Evolutionary conservation across 2,329 filamentous ascomycete species (phyloP).

Genomic region (Alternaria triticimaculans): DNA sequence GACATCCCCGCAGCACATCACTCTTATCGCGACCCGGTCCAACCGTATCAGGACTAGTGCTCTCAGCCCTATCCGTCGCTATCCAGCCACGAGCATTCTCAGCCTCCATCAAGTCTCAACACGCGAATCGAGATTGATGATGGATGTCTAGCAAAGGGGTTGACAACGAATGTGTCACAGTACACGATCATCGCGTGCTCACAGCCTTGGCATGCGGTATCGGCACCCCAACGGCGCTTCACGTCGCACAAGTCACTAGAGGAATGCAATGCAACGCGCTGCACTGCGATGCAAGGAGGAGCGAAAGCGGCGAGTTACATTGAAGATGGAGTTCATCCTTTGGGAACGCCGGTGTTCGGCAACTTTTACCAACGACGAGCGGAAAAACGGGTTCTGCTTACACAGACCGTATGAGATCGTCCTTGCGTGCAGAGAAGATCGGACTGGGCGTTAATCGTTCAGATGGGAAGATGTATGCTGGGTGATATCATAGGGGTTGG

Average conservation of each 20-base stretch:
- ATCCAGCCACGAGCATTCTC: not conserved
- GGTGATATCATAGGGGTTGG: not conserved
- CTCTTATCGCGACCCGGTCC: not conserved
- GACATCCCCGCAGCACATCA: not conserved
- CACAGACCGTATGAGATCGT: conserved; percentile 1
- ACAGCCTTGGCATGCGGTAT: not conserved
- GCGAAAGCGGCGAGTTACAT: not conserved
- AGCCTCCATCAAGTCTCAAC: not conserved
- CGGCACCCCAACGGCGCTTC: conserved; percentile 1
- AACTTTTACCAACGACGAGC: not conserved
- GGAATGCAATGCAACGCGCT: conserved; percentile 1
- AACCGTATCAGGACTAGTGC: not conserved
- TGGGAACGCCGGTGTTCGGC: not conserved
- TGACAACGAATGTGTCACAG: not conserved
- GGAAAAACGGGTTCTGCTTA: not conserved
- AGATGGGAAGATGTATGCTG: not conserved
- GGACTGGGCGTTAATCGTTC: not conserved
- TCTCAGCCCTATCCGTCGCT: conserved; percentile 6
- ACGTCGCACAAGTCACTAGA: not conserved
- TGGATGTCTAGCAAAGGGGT: not conserved
- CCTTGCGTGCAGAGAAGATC: not conserved
- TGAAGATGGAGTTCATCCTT: not conserved
- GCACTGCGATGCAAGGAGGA: not conserved
- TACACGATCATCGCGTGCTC: not conserved
- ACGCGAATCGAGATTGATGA: not conserved